A percentile compares a stretch with the other conserved stretches of the same genome.
These are phyloP conservation scores for Teunomyces aglyptinius DNA, from an alignment of 805 yeast genomes.

Conservation along the genomic window DNA sequence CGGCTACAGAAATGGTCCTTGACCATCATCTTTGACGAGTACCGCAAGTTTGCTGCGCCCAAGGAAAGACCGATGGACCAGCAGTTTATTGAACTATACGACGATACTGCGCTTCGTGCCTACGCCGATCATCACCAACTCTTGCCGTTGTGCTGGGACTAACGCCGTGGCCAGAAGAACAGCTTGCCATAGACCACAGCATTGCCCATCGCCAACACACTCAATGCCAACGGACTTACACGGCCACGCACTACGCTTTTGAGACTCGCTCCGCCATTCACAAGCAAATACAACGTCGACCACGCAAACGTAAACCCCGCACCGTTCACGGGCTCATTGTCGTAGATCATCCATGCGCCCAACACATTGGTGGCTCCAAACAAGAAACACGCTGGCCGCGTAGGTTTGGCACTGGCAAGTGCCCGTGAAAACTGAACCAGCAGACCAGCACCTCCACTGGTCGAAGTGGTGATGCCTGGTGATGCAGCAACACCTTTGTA, in stretches of 20 bases:
- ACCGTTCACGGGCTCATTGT: conserved; percentile 75
- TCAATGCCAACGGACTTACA: conserved; percentile 59
- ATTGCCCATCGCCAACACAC: conserved; percentile 59
- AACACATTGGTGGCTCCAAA: conserved; percentile 63
- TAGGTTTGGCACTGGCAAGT: conserved; percentile 28
- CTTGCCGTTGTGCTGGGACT: conserved; percentile 70
- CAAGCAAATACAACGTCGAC: conserved; percentile 70
- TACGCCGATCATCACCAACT: conserved; percentile 53
- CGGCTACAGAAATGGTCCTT: conserved; percentile 89
- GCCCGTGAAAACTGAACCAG: conserved; percentile 18
- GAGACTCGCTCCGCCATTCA: conserved; percentile 62
- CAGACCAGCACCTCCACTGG: conserved; percentile 11
- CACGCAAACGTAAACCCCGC: conserved; percentile 81
- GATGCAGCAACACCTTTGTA: conserved; percentile 10
- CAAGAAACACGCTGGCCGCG: conserved; percentile 42
- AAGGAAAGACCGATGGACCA: conserved; percentile 95
- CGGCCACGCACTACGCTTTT: conserved; percentile 54
- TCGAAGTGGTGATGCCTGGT: conserved; percentile 1
- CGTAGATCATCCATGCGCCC: conserved; percentile 73
- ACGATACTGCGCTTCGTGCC: conserved; percentile 58
- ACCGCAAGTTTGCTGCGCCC: conserved; percentile 90
- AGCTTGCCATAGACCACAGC: conserved; percentile 67
- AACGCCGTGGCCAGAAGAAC: conserved; percentile 45
- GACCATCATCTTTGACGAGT: conserved; percentile 93
- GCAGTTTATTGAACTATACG: conserved; percentile 89